Evolutionary conservation across 2,329 filamentous ascomycete species (phyloP), one percentile per base, ranked within the genome.

Genomic region (Shiraia bambusicola): DNA sequence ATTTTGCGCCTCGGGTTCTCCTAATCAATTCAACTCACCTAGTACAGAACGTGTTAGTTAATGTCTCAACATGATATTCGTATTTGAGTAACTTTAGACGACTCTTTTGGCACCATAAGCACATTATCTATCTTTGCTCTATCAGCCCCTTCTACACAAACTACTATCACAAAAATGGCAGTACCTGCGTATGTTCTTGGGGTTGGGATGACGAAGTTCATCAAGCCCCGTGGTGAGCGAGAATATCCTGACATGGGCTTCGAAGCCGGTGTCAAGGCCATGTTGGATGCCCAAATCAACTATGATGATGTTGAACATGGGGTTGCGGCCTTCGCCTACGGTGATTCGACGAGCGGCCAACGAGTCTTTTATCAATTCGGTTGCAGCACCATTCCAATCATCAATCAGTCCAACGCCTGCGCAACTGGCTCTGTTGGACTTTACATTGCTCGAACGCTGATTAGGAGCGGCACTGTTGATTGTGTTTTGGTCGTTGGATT

Each of bases 331-430:
- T 96, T 95, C 75, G 94, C 89, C 76, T 96, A 95, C 69, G 92
- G 92, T 58, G 92, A 96, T 74, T 92, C 86, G 44, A 95, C 91
- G 37, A 91, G 87, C 69, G 92, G 92, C 34, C 91, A 96, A 75
- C 83, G 92, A 47, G 89, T 96, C 59, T 95, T 97, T 73, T 97
- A 97, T 73, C 92, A 96, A 72, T 95, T 97, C 68, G 92, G 92
- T 74, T 90, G 96, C 84, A 95, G 89, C 37, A 78, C 56, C 58
- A 95, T 97, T 57, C 92, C 92, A 60, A 90, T 97, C 67, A 91
- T 93, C 77, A 97, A 97, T 65, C 89, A 95, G 61, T 96, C 96
- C 79, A 96, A 96, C 78, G 95, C 95, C 74, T 96, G 92, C 76
- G 88, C 88, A 3, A 96, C 92, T 1, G 92, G 92, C 8, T 90